Percentiles rank a stretch among this genome's conserved stretches.
Evolutionary conservation across 148 eudicot species (phyloP).

Genomic region (Limonium bicolor): DNA sequence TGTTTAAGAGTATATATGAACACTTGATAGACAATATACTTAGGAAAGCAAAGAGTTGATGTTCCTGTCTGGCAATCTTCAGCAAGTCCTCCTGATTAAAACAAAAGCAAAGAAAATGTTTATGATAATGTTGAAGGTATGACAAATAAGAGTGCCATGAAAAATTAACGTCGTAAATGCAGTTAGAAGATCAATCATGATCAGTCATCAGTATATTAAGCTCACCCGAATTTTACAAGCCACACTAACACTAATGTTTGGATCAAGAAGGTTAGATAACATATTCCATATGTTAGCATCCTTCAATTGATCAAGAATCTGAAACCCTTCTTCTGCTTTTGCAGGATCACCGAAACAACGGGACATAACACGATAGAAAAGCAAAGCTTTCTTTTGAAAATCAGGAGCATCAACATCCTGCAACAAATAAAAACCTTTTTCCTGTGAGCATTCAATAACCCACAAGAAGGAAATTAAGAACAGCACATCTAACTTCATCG

Average conservation of each 20-base stretch:
- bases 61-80: constrained; percentile 63
- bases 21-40: constrained; percentile 68
- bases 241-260: constrained; percentile 43
- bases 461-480: no score
- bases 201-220: neutral
- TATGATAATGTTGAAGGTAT: no score
- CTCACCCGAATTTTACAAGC: constrained; percentile 57
- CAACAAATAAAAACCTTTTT: constrained; percentile 9
- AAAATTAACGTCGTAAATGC: neutral
- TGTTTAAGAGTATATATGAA: constrained; percentile 74
- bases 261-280: constrained; percentile 44
- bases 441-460: no score
- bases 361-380: constrained; percentile 71
- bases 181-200: neutral
- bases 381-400: constrained; percentile 46
- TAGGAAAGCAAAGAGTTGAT: constrained; percentile 72
- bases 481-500: no score
- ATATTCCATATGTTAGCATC: constrained; percentile 81
- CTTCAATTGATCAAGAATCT: constrained; percentile 79
- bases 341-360: constrained; percentile 70
- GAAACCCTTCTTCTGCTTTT: constrained; percentile 72
- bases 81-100: constrained; percentile 69
- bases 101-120: neutral
- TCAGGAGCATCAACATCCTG: constrained; percentile 69
- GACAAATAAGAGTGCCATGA: neutral